Conservation (phyloP, 108 stramenopile genomes). For the Skeletonema marinoi region DNA sequence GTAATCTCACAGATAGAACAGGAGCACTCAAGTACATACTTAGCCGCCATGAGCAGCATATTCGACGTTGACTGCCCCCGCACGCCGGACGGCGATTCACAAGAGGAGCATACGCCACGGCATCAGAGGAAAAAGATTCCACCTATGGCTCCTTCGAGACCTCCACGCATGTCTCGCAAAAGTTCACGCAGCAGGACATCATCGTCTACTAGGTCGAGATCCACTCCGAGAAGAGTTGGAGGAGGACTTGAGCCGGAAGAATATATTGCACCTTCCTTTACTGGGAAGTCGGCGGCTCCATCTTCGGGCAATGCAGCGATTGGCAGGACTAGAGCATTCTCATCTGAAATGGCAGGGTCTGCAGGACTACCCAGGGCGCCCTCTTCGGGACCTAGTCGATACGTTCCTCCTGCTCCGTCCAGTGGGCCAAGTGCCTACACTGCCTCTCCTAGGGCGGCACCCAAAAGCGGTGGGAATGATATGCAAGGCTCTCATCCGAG, state of each 20-base stretch:
- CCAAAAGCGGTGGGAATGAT: constrained; percentile 2
- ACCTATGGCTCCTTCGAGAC: neutral
- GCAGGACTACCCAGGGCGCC: neutral
- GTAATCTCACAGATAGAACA: too few relatives aligned
- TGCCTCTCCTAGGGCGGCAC: neutral
- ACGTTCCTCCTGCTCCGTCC: neutral
- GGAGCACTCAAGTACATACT: too few relatives aligned
- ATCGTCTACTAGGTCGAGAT: constrained; percentile 4
- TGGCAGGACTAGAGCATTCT: neutral
- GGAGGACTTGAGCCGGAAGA: constrained; percentile 43
- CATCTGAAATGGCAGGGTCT: neutral
- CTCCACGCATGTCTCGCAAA: neutral
- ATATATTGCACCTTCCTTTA: constrained; percentile 4
- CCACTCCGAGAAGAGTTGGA: neutral
- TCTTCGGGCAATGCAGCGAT: neutral
- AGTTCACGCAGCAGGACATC: neutral
- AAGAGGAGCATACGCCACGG: neutral
- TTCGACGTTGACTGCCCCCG: constrained; percentile 50
- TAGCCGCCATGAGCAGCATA: neutral
- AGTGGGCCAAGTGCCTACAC: neutral
- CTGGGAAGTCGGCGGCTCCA: neutral
- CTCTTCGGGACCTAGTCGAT: constrained; percentile 4
- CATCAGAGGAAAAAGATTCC: neutral
- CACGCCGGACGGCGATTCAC: constrained; percentile 40
- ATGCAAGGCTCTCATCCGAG: neutral